phyloP scores from a whole-genome alignment of 2,329 filamentous ascomycete genomes.

The Penicillium concentricum region DNA sequence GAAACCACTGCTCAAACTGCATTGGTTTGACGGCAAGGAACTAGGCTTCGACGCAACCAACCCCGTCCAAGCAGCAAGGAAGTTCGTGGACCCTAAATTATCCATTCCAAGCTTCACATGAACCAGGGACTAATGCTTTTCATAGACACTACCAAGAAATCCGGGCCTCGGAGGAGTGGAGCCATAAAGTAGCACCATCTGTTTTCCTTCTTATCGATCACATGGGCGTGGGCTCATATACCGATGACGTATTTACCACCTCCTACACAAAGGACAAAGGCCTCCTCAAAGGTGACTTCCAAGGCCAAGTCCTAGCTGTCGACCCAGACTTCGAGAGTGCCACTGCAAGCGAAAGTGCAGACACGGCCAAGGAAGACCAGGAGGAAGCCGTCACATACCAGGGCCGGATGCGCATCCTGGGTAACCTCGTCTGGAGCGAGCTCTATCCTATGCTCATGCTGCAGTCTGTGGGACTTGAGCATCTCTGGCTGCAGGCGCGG shows the following conservation, averaged over 20 bases:
- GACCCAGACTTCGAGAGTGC: slow-evolving; percentile 14
- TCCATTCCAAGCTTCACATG: not conserved
- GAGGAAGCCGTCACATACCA: slow-evolving; percentile 7
- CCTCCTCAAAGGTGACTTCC: slow-evolving; percentile 10
- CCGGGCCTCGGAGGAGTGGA: slow-evolving; percentile 1
- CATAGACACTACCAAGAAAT: slow-evolving; percentile 12
- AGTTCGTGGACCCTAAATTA: not conserved
- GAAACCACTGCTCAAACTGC: slow-evolving; percentile 15
- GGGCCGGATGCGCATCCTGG: slow-evolving; percentile 23
- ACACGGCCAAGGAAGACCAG: not conserved
- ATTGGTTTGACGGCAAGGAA: slow-evolving; percentile 22
- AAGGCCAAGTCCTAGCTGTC: slow-evolving; percentile 19
- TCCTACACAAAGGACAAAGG: slow-evolving; percentile 2
- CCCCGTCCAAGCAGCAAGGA: not conserved
- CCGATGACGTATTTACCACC: not conserved
- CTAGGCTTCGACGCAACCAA: slow-evolving; percentile 9
- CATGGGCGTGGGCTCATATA: slow-evolving; percentile 1
- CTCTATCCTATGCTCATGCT: slow-evolving; percentile 15
- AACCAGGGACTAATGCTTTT: not conserved
- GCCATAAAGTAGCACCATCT: not conserved
- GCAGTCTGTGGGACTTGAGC: slow-evolving; percentile 8
- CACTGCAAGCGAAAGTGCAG: not conserved
- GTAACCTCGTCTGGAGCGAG: slow-evolving; percentile 26
- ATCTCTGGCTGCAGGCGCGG: slow-evolving; percentile 23
- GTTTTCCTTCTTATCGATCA: slow-evolving; percentile 10